These are phyloP conservation scores for Podospora tetraspora DNA, from an alignment of 495 filamentous ascomycete genomes.

Conservation along the genomic window DNA sequence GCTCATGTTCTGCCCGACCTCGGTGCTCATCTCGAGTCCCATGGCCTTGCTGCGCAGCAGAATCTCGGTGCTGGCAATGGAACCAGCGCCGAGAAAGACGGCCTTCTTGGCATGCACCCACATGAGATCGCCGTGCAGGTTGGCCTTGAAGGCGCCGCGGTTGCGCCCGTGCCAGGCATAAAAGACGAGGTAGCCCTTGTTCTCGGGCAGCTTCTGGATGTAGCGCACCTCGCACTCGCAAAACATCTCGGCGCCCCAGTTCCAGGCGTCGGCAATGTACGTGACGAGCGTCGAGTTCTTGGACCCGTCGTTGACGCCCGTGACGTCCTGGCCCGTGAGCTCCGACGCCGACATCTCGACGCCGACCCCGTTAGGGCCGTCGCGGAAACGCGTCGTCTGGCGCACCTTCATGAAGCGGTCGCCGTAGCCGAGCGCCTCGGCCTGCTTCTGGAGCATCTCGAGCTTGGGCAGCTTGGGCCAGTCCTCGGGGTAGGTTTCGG, in stretches of 20 bases:
- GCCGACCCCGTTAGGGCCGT: constrained; percentile 56
- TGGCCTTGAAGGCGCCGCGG: constrained; percentile 51
- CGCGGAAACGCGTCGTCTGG: constrained; percentile 57
- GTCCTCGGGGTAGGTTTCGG: constrained; percentile 51
- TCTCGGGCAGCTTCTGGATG: constrained; percentile 48
- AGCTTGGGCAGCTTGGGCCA: constrained; percentile 53
- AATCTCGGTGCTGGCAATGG: constrained; percentile 61
- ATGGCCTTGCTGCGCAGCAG: constrained; percentile 57
- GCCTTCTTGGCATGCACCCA: constrained; percentile 61
- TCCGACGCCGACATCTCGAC: constrained; percentile 57
- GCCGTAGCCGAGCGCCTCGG: constrained; percentile 43
- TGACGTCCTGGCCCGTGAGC: constrained; percentile 56
- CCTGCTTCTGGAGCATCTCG: constrained; percentile 53
- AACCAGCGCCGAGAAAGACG: constrained; percentile 57
- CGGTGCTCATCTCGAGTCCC: constrained; percentile 53
- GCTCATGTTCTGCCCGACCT: constrained; percentile 57
- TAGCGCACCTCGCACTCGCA: constrained; percentile 66
- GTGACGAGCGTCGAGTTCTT: constrained; percentile 62
- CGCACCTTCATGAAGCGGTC: constrained; percentile 52
- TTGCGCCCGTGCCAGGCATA: constrained; percentile 62
- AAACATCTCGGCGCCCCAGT: constrained; percentile 70
- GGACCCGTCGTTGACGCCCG: constrained; percentile 62
- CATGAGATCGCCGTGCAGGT: constrained; percentile 58
- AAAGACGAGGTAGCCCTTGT: constrained; percentile 55
- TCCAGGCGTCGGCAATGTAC: constrained; percentile 68